phyloP scores from a whole-genome alignment of 169 alveolate genomes.

The Theileria sp. region DNA sequence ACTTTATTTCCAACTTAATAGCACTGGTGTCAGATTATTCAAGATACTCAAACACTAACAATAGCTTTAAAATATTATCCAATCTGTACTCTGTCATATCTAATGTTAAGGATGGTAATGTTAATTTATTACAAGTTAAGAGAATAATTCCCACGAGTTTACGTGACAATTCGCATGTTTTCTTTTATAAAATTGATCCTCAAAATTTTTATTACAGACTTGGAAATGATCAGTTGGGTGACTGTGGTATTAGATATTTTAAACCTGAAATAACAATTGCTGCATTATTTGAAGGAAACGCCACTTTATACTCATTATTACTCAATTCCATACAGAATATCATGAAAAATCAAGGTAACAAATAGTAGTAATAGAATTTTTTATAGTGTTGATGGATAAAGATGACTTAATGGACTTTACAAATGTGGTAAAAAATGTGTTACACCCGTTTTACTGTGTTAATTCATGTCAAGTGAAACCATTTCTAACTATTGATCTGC shows the following conservation, averaged over 20 bases:
- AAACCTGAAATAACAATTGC: background rate
- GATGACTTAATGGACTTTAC: background rate
- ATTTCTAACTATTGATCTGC: background rate
- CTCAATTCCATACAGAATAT: background rate
- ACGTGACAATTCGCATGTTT: conserved; percentile 19
- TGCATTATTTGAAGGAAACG: background rate
- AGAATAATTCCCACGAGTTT: background rate
- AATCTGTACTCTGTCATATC: background rate
- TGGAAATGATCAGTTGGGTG: too few relatives aligned
- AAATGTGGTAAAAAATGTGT: background rate
- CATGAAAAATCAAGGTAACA: too few relatives aligned
- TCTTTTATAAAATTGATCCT: conserved; percentile 7
- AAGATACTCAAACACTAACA: background rate
- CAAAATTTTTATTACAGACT: background rate
- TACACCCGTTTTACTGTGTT: conserved; percentile 21
- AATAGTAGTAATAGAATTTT: too few relatives aligned
- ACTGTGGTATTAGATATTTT: conserved; percentile 2
- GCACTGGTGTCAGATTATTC: background rate
- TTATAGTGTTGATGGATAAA: background rate
- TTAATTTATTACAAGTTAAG: background rate
- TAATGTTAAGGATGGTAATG: too few relatives aligned
- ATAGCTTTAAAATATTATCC: background rate
- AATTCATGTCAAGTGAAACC: background rate
- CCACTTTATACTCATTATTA: conserved; percentile 2
- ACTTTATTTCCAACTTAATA: background rate